Percentiles rank a stretch among this genome's conserved stretches.
These are phyloP conservation scores for Saussurea involucrata DNA, from an alignment of 129 eudicot genomes.

Conservation along the genomic window DNA sequence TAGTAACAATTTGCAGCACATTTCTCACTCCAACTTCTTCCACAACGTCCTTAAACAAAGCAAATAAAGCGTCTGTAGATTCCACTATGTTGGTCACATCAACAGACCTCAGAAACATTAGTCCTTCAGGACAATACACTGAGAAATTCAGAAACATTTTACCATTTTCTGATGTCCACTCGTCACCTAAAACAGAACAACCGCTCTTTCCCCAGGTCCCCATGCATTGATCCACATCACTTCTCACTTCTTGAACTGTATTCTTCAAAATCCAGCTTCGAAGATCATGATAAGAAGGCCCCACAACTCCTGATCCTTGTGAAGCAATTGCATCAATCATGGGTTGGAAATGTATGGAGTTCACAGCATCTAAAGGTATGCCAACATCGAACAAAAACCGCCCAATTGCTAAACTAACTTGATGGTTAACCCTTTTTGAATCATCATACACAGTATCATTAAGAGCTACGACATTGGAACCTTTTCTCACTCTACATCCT, in stretches of 20 bases:
- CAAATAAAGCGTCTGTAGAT: constrained; percentile 47
- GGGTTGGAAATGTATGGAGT: constrained; percentile 77
- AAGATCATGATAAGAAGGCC: constrained; percentile 75
- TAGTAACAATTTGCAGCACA: constrained; percentile 79
- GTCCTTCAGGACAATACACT: constrained; percentile 74
- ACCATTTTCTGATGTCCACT: constrained; percentile 56
- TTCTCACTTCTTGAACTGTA: constrained; percentile 66
- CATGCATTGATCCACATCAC: constrained; percentile 51
- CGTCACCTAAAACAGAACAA: constrained; percentile 82
- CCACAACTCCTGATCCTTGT: constrained; percentile 49
- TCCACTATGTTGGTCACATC: constrained; percentile 51
- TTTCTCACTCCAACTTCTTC: constrained; percentile 83
- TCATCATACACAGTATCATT: constrained; percentile 17
- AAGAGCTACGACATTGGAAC: constrained; percentile 18
- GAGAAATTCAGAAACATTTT: constrained; percentile 53
- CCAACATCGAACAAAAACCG: constrained; percentile 77
- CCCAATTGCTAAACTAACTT: constrained; percentile 71
- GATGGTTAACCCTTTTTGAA: constrained; percentile 47
- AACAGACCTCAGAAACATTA: constrained; percentile 70
- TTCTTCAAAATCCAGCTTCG: constrained; percentile 68
- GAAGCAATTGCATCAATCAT: constrained; percentile 84
- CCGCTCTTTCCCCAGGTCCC: constrained; percentile 71
- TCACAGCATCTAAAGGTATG: constrained; percentile 70
- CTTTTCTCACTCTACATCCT: constrained; percentile 53
- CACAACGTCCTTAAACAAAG: constrained; percentile 63